phyloP scores from a whole-genome alignment of 1,284 basidiomycete species.

The Ustanciosporium gigantosporum region DNA sequence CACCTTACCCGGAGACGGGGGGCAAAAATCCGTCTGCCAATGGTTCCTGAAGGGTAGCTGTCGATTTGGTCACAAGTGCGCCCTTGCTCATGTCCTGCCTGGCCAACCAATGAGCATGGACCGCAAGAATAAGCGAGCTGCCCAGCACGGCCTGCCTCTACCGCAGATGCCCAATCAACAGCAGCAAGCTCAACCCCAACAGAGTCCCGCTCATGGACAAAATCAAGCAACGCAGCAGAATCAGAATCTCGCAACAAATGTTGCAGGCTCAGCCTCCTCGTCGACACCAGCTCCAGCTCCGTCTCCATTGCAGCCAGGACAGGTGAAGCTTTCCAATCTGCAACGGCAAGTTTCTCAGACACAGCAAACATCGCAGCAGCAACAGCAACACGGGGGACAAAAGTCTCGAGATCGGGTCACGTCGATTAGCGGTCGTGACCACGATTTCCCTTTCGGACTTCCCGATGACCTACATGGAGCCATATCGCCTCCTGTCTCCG shows the following conservation, averaged over 20 bases:
- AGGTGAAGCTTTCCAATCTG: neutral
- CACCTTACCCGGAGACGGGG: slow-evolving; percentile 61
- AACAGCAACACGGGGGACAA: neutral
- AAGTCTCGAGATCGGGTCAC: slow-evolving; percentile 6
- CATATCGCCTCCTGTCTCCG: slow-evolving; percentile 1
- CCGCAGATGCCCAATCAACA: slow-evolving; percentile 18
- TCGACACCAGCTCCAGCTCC: neutral
- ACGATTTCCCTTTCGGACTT: slow-evolving; percentile 74
- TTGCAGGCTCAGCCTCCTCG: neutral
- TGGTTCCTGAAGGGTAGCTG: slow-evolving; percentile 89
- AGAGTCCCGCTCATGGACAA: neutral
- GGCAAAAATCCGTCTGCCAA: slow-evolving; percentile 80
- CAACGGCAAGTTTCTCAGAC: slow-evolving; percentile 6
- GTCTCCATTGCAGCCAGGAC: neutral
- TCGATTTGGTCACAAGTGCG: slow-evolving; percentile 95
- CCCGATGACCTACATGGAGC: slow-evolving; percentile 64
- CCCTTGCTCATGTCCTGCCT: slow-evolving; percentile 80
- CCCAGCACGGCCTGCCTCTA: slow-evolving; percentile 67
- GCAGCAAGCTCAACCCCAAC: neutral
- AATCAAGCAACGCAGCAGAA: neutral
- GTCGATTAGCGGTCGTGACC: slow-evolving; percentile 75
- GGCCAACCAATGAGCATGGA: slow-evolving; percentile 87
- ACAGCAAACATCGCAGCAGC: neutral
- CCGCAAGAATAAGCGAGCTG: slow-evolving; percentile 95
- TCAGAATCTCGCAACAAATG: neutral